Conservation (phyloP, 768 basidiomycete genomes). For the Termitomyces sp. region DNA sequence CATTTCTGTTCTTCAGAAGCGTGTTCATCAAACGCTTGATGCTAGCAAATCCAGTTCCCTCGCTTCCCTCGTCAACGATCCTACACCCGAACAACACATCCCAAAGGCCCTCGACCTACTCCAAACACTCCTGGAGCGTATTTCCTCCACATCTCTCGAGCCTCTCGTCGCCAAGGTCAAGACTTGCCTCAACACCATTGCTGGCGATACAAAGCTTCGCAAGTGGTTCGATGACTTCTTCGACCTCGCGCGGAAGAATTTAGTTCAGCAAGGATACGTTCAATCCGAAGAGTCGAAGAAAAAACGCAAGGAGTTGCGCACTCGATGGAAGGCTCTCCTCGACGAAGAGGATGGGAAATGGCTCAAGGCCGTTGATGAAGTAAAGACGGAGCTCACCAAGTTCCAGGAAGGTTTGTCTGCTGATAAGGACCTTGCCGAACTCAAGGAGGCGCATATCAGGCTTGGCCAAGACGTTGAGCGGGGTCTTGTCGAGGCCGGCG, state of each 20-base stretch:
- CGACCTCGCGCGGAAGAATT: constrained; percentile 38
- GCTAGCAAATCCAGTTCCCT: constrained; percentile 47
- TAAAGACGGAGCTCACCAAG: constrained; percentile 44
- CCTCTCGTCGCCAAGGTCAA: constrained; percentile 43
- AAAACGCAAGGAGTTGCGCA: constrained; percentile 43
- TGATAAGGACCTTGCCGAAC: constrained; percentile 49
- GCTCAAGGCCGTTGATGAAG: constrained; percentile 44
- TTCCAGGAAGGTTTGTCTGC: constrained; percentile 44
- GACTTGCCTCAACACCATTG: constrained; percentile 45
- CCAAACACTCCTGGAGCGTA: constrained; percentile 48
- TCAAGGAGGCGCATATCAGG: constrained; percentile 46
- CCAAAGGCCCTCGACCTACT: constrained; percentile 49
- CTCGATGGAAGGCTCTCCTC: constrained; percentile 49
- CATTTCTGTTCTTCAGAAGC: constrained; percentile 56
- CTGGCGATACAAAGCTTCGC: constrained; percentile 52
- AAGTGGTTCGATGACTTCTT: constrained; percentile 58
- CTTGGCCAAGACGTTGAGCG: constrained; percentile 50
- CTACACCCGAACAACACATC: constrained; percentile 62
- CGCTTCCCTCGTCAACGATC: constrained; percentile 57
- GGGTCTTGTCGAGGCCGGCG: constrained; percentile 33
- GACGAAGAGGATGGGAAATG: constrained; percentile 51
- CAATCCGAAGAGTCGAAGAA: constrained; percentile 46
- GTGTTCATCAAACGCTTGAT: constrained; percentile 54
- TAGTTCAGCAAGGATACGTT: constrained; percentile 52
- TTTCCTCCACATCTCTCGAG: constrained; percentile 53